phyloP scores from a whole-genome alignment of 2,329 filamentous ascomycete genomes.

The Tolypocladium tropicale region DNA sequence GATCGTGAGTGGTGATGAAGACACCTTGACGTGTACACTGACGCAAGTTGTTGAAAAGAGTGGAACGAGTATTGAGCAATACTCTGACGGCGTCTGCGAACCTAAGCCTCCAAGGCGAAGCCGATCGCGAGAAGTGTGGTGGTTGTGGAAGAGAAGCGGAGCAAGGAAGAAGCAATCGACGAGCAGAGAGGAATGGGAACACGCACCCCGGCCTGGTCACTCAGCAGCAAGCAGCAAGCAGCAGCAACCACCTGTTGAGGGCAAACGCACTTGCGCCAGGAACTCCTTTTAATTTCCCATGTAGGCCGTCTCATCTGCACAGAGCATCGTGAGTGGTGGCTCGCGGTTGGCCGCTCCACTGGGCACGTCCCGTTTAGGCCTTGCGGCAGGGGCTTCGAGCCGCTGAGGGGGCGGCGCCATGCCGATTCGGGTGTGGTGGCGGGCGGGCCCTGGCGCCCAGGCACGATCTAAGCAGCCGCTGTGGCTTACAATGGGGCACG shows the following conservation, averaged over 20 bases:
- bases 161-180: background rate
- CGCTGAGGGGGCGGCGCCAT: background rate
- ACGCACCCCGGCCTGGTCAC: background rate
- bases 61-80: conserved; percentile 17
- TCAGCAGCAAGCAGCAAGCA: background rate
- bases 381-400: background rate
- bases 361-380: background rate
- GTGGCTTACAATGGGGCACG: no score
- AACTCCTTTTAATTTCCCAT: background rate
- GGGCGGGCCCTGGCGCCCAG: background rate
- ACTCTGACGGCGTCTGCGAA: conserved; percentile 10
- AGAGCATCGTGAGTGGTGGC: background rate
- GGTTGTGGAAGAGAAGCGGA: background rate
- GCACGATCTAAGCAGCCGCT: background rate
- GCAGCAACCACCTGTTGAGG: no score
- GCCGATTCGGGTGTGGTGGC: background rate
- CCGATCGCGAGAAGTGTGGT: background rate
- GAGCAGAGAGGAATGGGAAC: background rate
- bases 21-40: background rate
- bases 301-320: background rate
- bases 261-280: background rate
- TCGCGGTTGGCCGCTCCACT: background rate
- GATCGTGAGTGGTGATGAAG: background rate
- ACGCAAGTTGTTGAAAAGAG: conserved; percentile 1
- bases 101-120: background rate